phyloP scores from a whole-genome alignment of 345 rosid genomes.

The Rubroshorea leprosula region DNA sequence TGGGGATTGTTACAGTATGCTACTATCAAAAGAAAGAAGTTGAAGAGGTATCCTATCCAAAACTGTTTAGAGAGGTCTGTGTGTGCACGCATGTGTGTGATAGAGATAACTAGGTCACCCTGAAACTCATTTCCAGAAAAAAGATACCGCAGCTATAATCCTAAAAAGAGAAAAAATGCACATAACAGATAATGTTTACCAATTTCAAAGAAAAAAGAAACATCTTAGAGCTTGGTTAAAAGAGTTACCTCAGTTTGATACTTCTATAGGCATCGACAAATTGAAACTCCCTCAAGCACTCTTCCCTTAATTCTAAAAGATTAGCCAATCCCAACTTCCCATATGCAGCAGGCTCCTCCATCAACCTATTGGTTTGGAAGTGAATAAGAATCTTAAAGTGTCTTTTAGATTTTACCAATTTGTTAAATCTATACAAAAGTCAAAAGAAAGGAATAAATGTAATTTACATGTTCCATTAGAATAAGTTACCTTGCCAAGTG shows the following conservation, averaged over 20 bases:
- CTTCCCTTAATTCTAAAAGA: conserved; percentile 97
- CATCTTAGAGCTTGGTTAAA: background rate
- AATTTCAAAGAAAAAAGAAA: background rate
- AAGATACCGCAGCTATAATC: background rate
- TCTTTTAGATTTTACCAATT: background rate
- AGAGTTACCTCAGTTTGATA: conserved; percentile 79
- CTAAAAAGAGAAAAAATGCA: background rate
- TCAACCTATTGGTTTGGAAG: conserved; percentile 50
- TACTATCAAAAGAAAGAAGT: background rate
- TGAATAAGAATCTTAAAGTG: background rate
- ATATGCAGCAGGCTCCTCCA: conserved; percentile 98
- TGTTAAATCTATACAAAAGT: background rate
- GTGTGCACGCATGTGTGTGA: too few relatives aligned
- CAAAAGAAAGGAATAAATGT: background rate
- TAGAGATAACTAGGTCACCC: too few relatives aligned
- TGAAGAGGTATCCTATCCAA: background rate
- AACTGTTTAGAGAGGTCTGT: background rate
- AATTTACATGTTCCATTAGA: background rate
- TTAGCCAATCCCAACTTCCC: conserved; percentile 96
- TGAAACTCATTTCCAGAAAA: too few relatives aligned
- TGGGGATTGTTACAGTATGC: background rate
- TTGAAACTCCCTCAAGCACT: conserved; percentile 94
- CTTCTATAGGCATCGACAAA: conserved; percentile 93
- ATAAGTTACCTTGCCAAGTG: conserved; percentile 78
- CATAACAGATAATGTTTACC: background rate